Conservation (phyloP, 805 yeast species). For the Wickerhamomyces canadensis region DNA sequence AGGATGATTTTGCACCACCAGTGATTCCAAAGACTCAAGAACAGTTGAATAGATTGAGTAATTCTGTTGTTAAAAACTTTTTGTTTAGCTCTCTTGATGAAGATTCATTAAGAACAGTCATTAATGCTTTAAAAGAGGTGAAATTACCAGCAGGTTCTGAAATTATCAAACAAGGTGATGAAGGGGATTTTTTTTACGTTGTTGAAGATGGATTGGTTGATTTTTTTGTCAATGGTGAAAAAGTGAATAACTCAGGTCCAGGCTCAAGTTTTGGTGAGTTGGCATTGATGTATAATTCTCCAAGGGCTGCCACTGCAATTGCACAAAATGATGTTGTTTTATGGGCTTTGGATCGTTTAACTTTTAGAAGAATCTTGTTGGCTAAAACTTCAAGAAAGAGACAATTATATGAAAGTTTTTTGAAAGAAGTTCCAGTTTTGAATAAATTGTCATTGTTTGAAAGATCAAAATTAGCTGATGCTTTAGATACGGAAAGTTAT, state of each 20-base stretch:
- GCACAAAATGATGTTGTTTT: constrained; percentile 67
- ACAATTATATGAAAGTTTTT: constrained; percentile 81
- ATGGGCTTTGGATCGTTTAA: constrained; percentile 91
- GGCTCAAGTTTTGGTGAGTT: constrained; percentile 95
- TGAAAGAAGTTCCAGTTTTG: constrained; percentile 81
- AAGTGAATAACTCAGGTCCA: constrained; percentile 70
- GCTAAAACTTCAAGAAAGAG: constrained; percentile 91
- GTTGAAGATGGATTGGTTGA: constrained; percentile 83
- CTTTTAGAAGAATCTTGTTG: constrained; percentile 85
- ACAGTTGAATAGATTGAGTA: constrained; percentile 64
- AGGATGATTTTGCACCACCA: constrained; percentile 67
- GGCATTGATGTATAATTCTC: constrained; percentile 95
- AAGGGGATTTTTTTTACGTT: constrained; percentile 88
- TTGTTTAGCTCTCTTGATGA: constrained; percentile 79
- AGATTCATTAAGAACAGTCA: constrained; percentile 69
- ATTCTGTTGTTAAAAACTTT: constrained; percentile 74
- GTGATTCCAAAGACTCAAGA: constrained; percentile 54
- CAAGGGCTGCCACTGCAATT: constrained; percentile 91
- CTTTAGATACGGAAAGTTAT: constrained; percentile 73
- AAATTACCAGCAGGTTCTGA: constrained; percentile 50
- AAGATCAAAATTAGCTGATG: constrained; percentile 90
- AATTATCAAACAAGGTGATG: constrained; percentile 87
- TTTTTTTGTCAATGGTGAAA: constrained; percentile 57
- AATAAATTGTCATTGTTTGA: constrained; percentile 69
- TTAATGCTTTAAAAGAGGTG: constrained; percentile 79